Base-by-base conservation (phyloP, 1,284 basidiomycete genomes). In the Psilocybe mexicana region DNA sequence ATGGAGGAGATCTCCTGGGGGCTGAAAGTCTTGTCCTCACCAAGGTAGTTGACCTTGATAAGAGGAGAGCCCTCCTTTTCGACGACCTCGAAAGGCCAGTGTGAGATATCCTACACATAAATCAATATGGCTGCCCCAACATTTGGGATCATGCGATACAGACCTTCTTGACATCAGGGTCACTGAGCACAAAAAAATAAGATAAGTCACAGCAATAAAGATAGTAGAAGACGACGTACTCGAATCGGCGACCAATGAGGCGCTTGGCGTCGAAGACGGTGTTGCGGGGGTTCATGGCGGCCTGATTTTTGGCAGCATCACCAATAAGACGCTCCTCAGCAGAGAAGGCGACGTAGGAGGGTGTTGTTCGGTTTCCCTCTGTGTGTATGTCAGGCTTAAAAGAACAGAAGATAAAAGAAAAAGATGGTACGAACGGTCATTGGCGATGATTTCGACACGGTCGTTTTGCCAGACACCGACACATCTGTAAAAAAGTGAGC, bases 311-410 rank as follows among this genome's bases (percentile, higher is more conserved):
- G 66, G 96, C 96, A 69, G 94, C 94, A 86, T 98, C 96, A 76
- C 96, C 96, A 72, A 98, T 98, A 75, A 99, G 82, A 83, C 96
- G 95, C 86, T 99, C 96, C 76, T 92, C 92, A 63, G 93, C 80
- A 67, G 94, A 96, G 86, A 99, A 98, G 69, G 96, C 94, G 77
- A 98, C 96, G 80, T 98, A 98, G 67, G 96, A 99, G 58, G 96
- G 96, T 58, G 96, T 98, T 69, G 96, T 98, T 68, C 96, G 88
- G 88, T 98, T 98, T 73, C 96, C 96, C 92, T 97, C 93, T 93
- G 71, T 18, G 18, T 18, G 18, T 18, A 18, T 18, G 18, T 18
- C 18, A 18, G 18, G 18, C 60, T 56, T 45, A 64, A 43, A 58
- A 58, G 56, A 46, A 38, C 45, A 28, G 26, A 24, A 53, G 38